phyloP scores from a whole-genome alignment of 257 asterid species.

The Plantago major region DNA sequence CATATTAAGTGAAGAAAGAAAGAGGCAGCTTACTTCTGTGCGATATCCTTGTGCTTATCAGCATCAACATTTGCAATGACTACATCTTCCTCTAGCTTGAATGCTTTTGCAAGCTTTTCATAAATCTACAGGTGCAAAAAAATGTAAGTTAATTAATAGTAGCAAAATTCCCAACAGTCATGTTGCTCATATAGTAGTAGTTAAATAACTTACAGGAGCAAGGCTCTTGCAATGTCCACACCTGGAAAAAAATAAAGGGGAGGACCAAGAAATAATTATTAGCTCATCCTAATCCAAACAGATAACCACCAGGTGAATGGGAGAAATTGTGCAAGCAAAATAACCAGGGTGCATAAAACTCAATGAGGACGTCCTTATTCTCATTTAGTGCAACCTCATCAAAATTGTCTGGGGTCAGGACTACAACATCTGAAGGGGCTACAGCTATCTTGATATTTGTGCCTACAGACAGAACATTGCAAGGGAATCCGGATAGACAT shows the following conservation, averaged over 20 bases:
- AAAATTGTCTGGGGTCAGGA: conserved; percentile 63
- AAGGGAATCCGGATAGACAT: no score
- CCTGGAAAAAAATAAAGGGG: conserved; percentile 48
- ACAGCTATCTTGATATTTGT: conserved; percentile 82
- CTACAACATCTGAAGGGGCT: conserved; percentile 68
- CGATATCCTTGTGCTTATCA: conserved; percentile 73
- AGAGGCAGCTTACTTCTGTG: conserved; percentile 62
- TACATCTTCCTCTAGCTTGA: conserved; percentile 66
- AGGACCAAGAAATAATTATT: conserved; percentile 7
- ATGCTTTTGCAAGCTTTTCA: conserved; percentile 86
- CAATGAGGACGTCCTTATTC: conserved; percentile 79
- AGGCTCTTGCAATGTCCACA: conserved; percentile 96
- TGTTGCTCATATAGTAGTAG: conserved; percentile 15
- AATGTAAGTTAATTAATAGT: conserved; percentile 14
- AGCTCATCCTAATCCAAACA: not conserved
- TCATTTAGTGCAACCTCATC: conserved; percentile 73
- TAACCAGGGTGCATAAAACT: conserved; percentile 98
- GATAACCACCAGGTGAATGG: no score
- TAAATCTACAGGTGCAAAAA: conserved; percentile 44
- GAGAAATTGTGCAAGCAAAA: not conserved
- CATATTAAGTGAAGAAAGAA: not conserved
- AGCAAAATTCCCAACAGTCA: conserved; percentile 5
- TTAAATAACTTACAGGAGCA: conserved; percentile 73
- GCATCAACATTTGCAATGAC: conserved; percentile 91
- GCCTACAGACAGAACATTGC: conserved; percentile 39